Base-by-base conservation (phyloP, 371 early-diverging fungal genomes). In the Haplosporangium sp. region DNA sequence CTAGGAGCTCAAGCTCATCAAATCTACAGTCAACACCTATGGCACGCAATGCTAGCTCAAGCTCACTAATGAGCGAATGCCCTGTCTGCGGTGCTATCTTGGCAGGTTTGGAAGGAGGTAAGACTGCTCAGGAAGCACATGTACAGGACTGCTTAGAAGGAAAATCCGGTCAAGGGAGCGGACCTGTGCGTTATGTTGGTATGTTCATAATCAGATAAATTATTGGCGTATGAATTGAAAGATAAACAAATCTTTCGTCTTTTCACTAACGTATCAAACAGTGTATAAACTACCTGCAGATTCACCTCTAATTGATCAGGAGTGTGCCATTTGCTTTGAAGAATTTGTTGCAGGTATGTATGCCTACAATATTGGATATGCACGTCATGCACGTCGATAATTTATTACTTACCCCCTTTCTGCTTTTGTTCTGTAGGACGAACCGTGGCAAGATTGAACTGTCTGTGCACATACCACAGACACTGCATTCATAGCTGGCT, bases 281-380 rank as follows among this genome's bases (percentile, higher is more conserved):
- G 91, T 89, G 0, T 89, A 92, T 76, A 87, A 86, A 64, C 71
- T 94, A 13, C 85, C 86, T 4, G 76, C 78, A 48, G 86, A 88
- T 44, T 90, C 92, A 1, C 88, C 89, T 15, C 75, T 91, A 68
- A 83, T 93, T 52, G 91, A 89, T 48, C 90, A 89, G 73, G 97
- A 96, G 82, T 96, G 97, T 72, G 88, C 94, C 1, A 96, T 96
- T 61, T 96, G 97, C 85, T 93, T 96, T 85, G 95, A 96, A 59
- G 97, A 96, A 77, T 96, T 94, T 86, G 87, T 83, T 65, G 73
- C 86, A 75, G 91, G 92, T 90, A 79, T 60, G 63, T 27, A 27
- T 27, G 27, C 27, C 27, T 27, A 27, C 27, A 0, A 27, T 27
- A 27, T 27, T 27, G 27, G 27, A 27, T 27, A 27, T 27, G 27